Conservation (phyloP, 148 eudicot genomes). For the Arbutus unedo region DNA sequence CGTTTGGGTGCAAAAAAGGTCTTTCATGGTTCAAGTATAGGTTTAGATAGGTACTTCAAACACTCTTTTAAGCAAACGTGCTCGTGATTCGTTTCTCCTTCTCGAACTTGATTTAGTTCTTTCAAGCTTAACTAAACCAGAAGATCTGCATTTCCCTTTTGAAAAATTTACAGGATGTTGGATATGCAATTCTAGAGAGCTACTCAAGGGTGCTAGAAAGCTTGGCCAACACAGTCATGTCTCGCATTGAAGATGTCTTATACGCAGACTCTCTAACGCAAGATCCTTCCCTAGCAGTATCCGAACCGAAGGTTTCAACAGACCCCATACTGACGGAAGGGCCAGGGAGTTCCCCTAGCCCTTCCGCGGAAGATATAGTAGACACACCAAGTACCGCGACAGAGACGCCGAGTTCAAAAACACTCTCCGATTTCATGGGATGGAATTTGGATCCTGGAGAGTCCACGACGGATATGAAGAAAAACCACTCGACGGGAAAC, state of each 20-base stretch:
- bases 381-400: slow-evolving; percentile 12
- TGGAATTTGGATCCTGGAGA: slow-evolving; percentile 47
- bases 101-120: background rate
- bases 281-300: slow-evolving; percentile 21
- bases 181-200: slow-evolving; percentile 60
- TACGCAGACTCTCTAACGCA: slow-evolving; percentile 39
- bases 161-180: slow-evolving; percentile 66
- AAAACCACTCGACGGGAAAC: slow-evolving; percentile 23
- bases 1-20: too few species aligned
- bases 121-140: background rate
- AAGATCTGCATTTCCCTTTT: background rate
- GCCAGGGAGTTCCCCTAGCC: slow-evolving; percentile 9
- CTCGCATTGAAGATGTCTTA: slow-evolving; percentile 53
- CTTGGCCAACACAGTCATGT: slow-evolving; percentile 46
- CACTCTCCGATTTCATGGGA: slow-evolving; percentile 51
- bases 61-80: too few species aligned
- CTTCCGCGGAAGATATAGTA: slow-evolving; percentile 15
- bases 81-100: too few species aligned
- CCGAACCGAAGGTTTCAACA: slow-evolving; percentile 16
- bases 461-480: slow-evolving; percentile 21
- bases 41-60: too few species aligned
- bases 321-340: slow-evolving; percentile 4
- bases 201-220: slow-evolving; percentile 28
- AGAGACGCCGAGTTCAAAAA: slow-evolving; percentile 31
- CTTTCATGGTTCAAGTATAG: too few species aligned